Conservation (phyloP, 2,329 filamentous ascomycete genomes). For the Colletotrichum eleusines region DNA sequence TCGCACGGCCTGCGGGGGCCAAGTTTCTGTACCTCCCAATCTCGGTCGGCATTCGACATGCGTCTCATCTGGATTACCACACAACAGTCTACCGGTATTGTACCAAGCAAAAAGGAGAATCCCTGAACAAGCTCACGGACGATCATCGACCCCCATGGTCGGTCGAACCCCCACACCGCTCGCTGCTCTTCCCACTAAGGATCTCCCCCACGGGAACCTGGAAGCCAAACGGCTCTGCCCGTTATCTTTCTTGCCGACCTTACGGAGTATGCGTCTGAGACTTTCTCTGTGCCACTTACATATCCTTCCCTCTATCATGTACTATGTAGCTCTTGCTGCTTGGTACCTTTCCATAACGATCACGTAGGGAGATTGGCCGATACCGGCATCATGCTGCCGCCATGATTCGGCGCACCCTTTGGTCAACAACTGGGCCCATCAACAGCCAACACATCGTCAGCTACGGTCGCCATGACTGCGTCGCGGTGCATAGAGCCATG, state of each 20-base stretch:
- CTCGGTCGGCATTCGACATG: constrained; percentile 28
- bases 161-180: constrained; percentile 34
- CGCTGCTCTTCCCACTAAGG: background rate
- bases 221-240: constrained; percentile 13
- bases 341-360: background rate
- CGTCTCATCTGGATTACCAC: constrained; percentile 33
- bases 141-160: constrained; percentile 16
- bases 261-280: constrained; percentile 18
- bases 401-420: constrained; percentile 5
- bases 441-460: background rate
- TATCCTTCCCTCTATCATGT: background rate
- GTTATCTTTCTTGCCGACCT: constrained; percentile 12
- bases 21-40: constrained; percentile 17
- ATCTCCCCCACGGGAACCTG: constrained; percentile 20
- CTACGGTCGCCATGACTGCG: constrained; percentile 8
- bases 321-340: background rate
- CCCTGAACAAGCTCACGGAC: constrained; percentile 31
- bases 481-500: constrained; percentile 32
- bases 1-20: constrained; percentile 30
- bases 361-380: constrained; percentile 15
- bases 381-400: constrained; percentile 23
- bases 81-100: constrained; percentile 11
- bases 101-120: constrained; percentile 9
- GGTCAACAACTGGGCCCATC: background rate
- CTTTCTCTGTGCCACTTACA: constrained; percentile 5